Conservation (phyloP, 306 rosid species). For the Senna tora region DNA sequence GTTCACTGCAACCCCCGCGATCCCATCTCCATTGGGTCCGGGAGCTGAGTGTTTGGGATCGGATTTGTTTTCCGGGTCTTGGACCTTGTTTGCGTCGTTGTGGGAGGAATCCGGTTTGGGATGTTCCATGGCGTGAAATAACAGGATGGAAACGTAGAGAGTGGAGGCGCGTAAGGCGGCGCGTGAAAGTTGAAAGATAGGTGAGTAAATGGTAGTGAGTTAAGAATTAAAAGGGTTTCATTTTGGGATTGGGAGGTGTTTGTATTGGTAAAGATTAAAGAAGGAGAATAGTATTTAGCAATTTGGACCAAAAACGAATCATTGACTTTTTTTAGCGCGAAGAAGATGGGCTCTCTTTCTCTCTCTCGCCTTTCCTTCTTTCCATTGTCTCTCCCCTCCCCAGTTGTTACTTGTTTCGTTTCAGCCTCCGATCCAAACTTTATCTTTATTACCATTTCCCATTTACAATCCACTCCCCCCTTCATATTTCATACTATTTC, state of each 20-base stretch:
- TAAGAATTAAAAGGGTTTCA: neutral
- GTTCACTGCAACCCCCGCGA: constrained; percentile 41
- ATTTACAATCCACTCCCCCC: too few species aligned
- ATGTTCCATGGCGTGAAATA: constrained; percentile 44
- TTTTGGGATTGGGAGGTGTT: neutral
- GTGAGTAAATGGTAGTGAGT: neutral
- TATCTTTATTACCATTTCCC: too few species aligned
- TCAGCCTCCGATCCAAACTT: too few species aligned
- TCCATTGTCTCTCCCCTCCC: neutral
- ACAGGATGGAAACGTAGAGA: neutral
- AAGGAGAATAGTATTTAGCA: neutral
- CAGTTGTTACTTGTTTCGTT: too few species aligned
- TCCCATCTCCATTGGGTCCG: constrained; percentile 40
- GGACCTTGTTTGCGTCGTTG: neutral
- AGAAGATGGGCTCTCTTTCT: neutral
- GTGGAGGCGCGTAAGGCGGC: constrained; percentile 23
- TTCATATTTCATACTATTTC: too few species aligned
- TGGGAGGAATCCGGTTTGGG: constrained; percentile 42
- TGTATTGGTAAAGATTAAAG: neutral
- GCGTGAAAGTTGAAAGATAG: neutral
- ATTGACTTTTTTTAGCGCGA: constrained; percentile 18
- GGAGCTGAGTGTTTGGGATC: constrained; percentile 36
- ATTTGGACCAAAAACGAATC: neutral
- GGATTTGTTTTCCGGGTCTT: constrained; percentile 27
- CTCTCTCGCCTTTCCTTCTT: too few species aligned